Evolutionary conservation across 2,329 filamentous ascomycete genomes (phyloP).

Genomic region (Stemphylium vesicarium): DNA sequence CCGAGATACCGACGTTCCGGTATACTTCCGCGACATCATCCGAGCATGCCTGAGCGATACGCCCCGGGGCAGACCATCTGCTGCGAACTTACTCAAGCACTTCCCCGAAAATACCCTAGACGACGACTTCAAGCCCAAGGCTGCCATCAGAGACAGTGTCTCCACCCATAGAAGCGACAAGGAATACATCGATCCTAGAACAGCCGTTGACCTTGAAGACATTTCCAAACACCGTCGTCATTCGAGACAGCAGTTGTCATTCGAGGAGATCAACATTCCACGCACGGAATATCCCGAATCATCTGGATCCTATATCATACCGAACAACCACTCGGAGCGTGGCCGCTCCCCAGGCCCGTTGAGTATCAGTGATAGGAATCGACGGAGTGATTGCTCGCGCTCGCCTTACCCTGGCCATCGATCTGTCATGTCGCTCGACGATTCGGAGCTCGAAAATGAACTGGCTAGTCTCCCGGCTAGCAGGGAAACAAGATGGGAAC

Average conservation of each 20-base stretch:
- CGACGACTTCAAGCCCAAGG: constrained; percentile 19
- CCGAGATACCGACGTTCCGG: constrained; percentile 64
- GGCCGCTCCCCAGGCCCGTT: constrained; percentile 29
- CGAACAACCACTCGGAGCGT: constrained; percentile 29
- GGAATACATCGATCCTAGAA: constrained; percentile 56
- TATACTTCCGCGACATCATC: constrained; percentile 79
- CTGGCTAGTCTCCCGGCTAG: constrained; percentile 43
- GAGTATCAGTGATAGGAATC: constrained; percentile 33
- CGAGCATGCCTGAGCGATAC: constrained; percentile 76
- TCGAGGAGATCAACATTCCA: constrained; percentile 41
- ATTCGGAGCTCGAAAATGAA: constrained; percentile 47
- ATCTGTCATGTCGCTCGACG: constrained; percentile 49
- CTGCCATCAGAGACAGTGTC: constrained; percentile 40
- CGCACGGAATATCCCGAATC: constrained; percentile 55
- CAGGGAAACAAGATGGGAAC: constrained; percentile 47
- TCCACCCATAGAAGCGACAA: constrained; percentile 53
- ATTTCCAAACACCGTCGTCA: constrained; percentile 44
- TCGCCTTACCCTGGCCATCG: constrained; percentile 43
- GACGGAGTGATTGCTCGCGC: constrained; percentile 46
- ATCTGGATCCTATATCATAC: constrained; percentile 53
- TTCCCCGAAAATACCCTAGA: constrained; percentile 38
- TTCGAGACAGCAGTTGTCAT: constrained; percentile 38
- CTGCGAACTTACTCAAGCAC: constrained; percentile 68
- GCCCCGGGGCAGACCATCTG: constrained; percentile 75
- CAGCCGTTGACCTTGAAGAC: constrained; percentile 53